Base-by-base conservation (phyloP, 805 yeast species). In the Candida dendrica region DNA sequence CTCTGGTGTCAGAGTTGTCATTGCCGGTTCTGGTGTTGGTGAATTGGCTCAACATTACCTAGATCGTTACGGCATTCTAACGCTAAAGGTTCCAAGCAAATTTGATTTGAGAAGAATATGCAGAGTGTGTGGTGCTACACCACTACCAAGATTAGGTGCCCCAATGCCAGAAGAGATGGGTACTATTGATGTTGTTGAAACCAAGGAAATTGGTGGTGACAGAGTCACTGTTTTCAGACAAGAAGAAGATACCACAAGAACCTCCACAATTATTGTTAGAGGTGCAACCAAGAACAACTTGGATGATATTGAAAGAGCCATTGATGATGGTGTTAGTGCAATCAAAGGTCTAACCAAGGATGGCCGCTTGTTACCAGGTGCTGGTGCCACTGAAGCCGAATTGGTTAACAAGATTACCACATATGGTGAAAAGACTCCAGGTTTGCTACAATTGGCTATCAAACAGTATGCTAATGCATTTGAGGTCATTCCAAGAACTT, bases 111-210 rank as follows among this genome's bases (percentile, higher is more conserved):
- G 97, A 71, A 81, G 98, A 63, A 72, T 93, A 47, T 84, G 95
- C 58, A 84, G 96, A 62, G 98, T 93, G 15, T 90, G 96, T 65
- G 98, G 98, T 38, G 97, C 97, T 36, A 84, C 97, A 22, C 97
- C 98, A 44, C 73, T 91, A 59, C 91, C 96, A 40, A 75, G 96
- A 63, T 72, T 90, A 44, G 96, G 96, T 49, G 95, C 96, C 2
- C 97, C 97, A 53, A 77, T 86, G 67, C 91, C 95, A 17, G 96
- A 90, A 57, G 97, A 91, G 65, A 77, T 87, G 72, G 98, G 98
- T 42, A 59, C 74, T 35, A 77, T 93, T 46, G 98, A 91, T 60
- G 63, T 82, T 26, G 91, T 93, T 39, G 95, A 86, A 68, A 84
- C 96, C 19, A 78, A 77, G 55, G 98, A 93, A 69, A 88, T 93